These are phyloP conservation scores for Physcomitrium patens DNA, from an alignment of 225 moss, liverwort and hornwort species.

Conservation along the genomic window DNA sequence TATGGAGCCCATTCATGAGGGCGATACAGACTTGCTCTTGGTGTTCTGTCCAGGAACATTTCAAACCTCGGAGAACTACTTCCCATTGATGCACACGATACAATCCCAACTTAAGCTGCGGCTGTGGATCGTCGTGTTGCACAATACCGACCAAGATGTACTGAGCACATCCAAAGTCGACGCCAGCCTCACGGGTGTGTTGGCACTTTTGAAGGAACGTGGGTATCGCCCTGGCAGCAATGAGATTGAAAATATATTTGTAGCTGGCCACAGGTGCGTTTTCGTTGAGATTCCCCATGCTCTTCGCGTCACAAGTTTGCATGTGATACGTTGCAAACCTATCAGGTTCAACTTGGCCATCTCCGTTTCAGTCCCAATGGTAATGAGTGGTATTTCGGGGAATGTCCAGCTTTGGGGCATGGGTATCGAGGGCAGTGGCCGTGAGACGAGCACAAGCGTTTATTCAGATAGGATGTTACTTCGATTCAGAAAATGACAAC, in stretches of 20 bases:
- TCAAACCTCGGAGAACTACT: slow-evolving; percentile 49
- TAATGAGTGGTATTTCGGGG: slow-evolving; percentile 9
- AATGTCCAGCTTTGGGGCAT: slow-evolving; percentile 54
- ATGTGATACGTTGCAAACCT: neutral
- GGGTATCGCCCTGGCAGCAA: slow-evolving; percentile 53
- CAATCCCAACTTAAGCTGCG: slow-evolving; percentile 56
- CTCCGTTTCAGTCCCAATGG: neutral
- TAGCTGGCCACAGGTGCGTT: slow-evolving; percentile 65
- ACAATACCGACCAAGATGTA: slow-evolving; percentile 33
- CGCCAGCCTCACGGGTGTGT: slow-evolving; percentile 41
- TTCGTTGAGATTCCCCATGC: neutral
- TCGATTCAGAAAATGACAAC: slow-evolving; percentile 33
- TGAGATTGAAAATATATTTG: slow-evolving; percentile 48
- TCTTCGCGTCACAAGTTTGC: neutral
- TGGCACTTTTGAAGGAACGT: slow-evolving; percentile 44
- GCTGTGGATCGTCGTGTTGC: slow-evolving; percentile 66
- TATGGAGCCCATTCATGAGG: slow-evolving; percentile 62
- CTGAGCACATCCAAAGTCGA: slow-evolving; percentile 38
- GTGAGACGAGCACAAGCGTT: slow-evolving; percentile 57
- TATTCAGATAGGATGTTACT: slow-evolving; percentile 48
- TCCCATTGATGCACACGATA: slow-evolving; percentile 42
- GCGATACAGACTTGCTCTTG: slow-evolving; percentile 58
- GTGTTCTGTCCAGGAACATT: slow-evolving; percentile 52
- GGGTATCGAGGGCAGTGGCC: slow-evolving; percentile 40
- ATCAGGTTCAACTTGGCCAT: no score